These are phyloP conservation scores for Kodamaea sagamina DNA, from an alignment of 805 yeast species.

Conservation along the genomic window DNA sequence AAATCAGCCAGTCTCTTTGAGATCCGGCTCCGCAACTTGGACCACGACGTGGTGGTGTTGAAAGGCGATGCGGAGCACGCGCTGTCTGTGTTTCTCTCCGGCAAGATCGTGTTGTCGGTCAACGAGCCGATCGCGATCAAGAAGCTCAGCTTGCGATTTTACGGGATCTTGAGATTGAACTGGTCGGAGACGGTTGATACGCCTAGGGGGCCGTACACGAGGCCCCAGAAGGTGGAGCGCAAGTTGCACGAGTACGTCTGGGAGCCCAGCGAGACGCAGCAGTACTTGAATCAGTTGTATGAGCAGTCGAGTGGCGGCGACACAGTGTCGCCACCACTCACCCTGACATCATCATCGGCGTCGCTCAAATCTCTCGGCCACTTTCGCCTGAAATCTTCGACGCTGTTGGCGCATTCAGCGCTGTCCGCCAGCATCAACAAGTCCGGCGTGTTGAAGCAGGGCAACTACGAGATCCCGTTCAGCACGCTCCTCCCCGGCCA, in stretches of 20 bases:
- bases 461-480: constrained; percentile 91
- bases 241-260: constrained; percentile 74
- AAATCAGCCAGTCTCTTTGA: constrained; percentile 42
- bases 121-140: constrained; percentile 73
- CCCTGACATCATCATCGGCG: constrained; percentile 10
- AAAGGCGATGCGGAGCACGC: constrained; percentile 82
- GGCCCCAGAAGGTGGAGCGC: constrained; percentile 57
- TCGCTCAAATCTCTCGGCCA: constrained; percentile 24
- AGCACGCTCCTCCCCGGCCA: constrained; percentile 82
- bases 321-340: constrained; percentile 29
- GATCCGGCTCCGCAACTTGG: constrained; percentile 62
- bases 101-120: constrained; percentile 74
- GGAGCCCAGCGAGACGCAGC: constrained; percentile 65
- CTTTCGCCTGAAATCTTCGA: constrained; percentile 29
- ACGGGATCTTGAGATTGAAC: constrained; percentile 65
- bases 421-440: constrained; percentile 4
- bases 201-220: constrained; percentile 45
- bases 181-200: constrained; percentile 59
- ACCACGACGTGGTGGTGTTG: constrained; percentile 75
- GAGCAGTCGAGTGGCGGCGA: constrained; percentile 28
- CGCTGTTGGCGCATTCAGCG: constrained; percentile 28
- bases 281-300: constrained; percentile 35
- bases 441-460: constrained; percentile 54
- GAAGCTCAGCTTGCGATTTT: constrained; percentile 61
- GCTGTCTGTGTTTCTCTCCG: constrained; percentile 70